phyloP scores from a whole-genome alignment of 1,284 basidiomycete species.

The Porphyrellus sp. region DNA sequence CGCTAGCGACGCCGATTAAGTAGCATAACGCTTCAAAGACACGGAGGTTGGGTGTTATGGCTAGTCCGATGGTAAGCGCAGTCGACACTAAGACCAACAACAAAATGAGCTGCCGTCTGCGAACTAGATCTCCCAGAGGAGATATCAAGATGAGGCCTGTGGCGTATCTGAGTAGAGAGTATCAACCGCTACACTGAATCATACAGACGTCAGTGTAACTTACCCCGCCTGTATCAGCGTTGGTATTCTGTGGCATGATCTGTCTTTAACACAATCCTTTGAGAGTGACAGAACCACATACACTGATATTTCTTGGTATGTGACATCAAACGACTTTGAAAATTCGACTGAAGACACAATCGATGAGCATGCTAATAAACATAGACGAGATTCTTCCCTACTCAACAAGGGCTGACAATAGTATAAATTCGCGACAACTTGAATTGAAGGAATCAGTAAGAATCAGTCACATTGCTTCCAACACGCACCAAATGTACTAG shows the following conservation, averaged over 20 bases:
- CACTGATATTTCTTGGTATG: conserved; percentile 58
- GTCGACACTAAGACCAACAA: conserved; percentile 46
- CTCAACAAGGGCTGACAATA: conserved; percentile 73
- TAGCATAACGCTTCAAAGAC: conserved; percentile 58
- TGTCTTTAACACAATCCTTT: neutral
- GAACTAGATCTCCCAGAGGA: conserved; percentile 66
- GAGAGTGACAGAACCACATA: conserved; percentile 24
- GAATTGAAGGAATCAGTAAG: conserved; percentile 2
- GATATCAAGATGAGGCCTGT: conserved; percentile 59
- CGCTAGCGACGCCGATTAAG: conserved; percentile 53
- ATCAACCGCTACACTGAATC: neutral
- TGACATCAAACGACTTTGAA: conserved; percentile 52
- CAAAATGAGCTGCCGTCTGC: conserved; percentile 54
- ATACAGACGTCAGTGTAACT: neutral
- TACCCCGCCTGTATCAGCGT: conserved; percentile 52
- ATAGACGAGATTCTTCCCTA: conserved; percentile 26
- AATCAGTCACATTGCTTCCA: conserved; percentile 35
- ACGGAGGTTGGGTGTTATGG: conserved; percentile 45
- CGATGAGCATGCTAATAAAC: conserved; percentile 1
- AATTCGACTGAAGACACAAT: conserved; percentile 46
- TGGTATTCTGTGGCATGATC: conserved; percentile 38
- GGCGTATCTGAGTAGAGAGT: conserved; percentile 44
- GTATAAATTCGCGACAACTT: conserved; percentile 63
- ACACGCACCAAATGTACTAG: conserved; percentile 48
- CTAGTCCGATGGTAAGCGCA: conserved; percentile 53